Base-by-base conservation (phyloP, 768 basidiomycete species). In the Lepiota venenata region DNA sequence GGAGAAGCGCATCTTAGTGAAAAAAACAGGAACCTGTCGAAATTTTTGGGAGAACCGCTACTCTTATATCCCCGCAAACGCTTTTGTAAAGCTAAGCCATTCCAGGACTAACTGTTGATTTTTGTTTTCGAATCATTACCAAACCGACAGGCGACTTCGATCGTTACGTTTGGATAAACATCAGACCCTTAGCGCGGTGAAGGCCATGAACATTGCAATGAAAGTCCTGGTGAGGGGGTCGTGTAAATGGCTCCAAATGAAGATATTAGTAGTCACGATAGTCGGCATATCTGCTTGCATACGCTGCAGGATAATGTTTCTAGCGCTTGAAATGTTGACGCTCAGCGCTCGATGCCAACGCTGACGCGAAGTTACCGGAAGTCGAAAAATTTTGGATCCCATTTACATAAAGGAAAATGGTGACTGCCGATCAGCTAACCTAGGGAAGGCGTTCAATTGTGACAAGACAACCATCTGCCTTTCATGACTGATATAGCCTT, bases 401-500 rank as follows among this genome's bases (percentile, higher is more conserved):
- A 25, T 25, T 51, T 38, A 68, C 48, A 76, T 65, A 50, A 68
- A 60, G 27, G 71, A 61, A 65, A 76, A 85, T 1, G 88, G 85
- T 5, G 77, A 68, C 35, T 75, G 76, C 32, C 85, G 72, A 57
- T 90, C 88, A 22, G 76, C 80, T 14, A 91, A 68, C 56, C 78
- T 77, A 2, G 94, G 93, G 65, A 97, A 98, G 6, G 93, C 81
- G 63, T 87, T 89, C 20, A 75, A 78, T 58, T 82, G 81, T 1
- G 91, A 85, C 42, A 98, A 68, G 4, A 99, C 97, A 4, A 98
- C 92, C 82, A 88, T 92, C 73, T 91, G 89, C 69, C 90, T 91
- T 65, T 91, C 91, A 63, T 99, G 97, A 47, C 93, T 93, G 62
- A 99, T 94, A 69, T 98, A 99, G 8, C 97, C 97, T 47, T 90